Evolutionary conservation across 192 early-diverging fungal genomes (phyloP).

Genomic region (Cetraspora pellucida): DNA sequence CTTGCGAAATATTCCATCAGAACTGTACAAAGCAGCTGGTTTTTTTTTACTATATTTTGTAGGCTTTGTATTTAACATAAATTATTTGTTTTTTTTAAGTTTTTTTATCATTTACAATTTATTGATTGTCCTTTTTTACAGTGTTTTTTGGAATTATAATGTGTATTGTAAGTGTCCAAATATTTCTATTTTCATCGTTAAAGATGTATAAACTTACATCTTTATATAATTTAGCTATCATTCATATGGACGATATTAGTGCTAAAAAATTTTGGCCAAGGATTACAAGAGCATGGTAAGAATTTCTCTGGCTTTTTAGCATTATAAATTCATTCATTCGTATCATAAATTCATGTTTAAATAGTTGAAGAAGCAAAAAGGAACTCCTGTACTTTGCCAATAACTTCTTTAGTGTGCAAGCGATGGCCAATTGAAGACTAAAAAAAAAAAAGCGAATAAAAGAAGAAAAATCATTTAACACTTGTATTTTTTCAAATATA

Average conservation of each 20-base stretch:
- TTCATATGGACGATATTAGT: background rate
- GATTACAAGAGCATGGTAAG: background rate
- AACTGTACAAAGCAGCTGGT: background rate
- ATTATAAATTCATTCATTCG: no score
- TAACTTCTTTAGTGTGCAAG: no score
- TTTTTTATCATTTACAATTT: background rate
- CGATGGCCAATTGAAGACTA: no score
- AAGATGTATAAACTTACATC: background rate
- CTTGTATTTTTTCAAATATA: no score
- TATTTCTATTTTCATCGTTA: background rate
- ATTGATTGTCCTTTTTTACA: background rate
- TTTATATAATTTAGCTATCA: background rate
- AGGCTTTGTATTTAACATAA: background rate
- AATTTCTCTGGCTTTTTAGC: background rate
- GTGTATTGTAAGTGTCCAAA: background rate
- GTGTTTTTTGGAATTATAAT: background rate
- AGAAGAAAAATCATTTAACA: no score
- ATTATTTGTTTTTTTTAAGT: background rate
- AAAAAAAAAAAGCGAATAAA: no score
- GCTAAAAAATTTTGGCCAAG: conserved; percentile 2
- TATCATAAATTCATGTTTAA: no score
- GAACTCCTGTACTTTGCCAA: no score
- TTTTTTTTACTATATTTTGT: conserved; percentile 16
- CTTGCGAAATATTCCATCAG: background rate
- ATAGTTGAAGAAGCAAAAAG: no score